phyloP scores from a whole-genome alignment of 2,329 filamentous ascomycete genomes.

The Thielaviopsis populi region DNA sequence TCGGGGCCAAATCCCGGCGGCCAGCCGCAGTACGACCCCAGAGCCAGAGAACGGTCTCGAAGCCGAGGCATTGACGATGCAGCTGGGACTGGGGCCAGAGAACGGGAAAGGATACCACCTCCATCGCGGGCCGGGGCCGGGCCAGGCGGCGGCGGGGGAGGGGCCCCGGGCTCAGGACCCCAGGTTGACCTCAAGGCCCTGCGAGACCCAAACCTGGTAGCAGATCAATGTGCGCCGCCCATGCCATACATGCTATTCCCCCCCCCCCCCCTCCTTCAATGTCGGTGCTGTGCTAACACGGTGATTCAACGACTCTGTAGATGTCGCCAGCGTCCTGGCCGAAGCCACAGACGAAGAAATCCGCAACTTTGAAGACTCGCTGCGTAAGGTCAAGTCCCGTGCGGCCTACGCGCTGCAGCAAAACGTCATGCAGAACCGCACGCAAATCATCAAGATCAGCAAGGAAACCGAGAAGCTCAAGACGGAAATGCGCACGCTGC shows the following conservation, averaged over 20 bases:
- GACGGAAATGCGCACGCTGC: conserved; percentile 80
- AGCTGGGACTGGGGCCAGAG: conserved; percentile 18
- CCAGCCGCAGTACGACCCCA: conserved; percentile 8
- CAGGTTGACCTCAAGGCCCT: conserved; percentile 63
- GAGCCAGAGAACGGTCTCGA: conserved; percentile 9
- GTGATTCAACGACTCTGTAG: conserved; percentile 21
- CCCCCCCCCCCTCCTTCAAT: too few species aligned
- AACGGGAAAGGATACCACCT: conserved; percentile 34
- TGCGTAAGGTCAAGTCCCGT: conserved; percentile 62
- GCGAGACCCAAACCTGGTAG: conserved; percentile 60
- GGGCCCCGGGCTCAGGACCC: conserved; percentile 36
- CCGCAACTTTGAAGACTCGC: conserved; percentile 58
- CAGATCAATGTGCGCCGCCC: conserved; percentile 54
- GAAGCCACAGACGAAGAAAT: conserved; percentile 84
- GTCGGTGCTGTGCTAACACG: conserved; percentile 15
- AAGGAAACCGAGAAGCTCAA: conserved; percentile 98
- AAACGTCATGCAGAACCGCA: conserved; percentile 92
- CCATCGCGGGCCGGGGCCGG: conserved; percentile 30
- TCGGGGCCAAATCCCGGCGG: conserved; percentile 1
- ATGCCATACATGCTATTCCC: too few species aligned
- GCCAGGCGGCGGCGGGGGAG: conserved; percentile 19
- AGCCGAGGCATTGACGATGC: conserved; percentile 20
- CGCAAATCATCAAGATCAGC: conserved; percentile 97
- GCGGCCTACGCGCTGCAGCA: conserved; percentile 78
- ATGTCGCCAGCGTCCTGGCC: conserved; percentile 56